Percentiles rank a stretch among this genome's conserved stretches.
Evolutionary conservation across 768 basidiomycete species (phyloP).

Genomic region (Strobilomyces confusus): DNA sequence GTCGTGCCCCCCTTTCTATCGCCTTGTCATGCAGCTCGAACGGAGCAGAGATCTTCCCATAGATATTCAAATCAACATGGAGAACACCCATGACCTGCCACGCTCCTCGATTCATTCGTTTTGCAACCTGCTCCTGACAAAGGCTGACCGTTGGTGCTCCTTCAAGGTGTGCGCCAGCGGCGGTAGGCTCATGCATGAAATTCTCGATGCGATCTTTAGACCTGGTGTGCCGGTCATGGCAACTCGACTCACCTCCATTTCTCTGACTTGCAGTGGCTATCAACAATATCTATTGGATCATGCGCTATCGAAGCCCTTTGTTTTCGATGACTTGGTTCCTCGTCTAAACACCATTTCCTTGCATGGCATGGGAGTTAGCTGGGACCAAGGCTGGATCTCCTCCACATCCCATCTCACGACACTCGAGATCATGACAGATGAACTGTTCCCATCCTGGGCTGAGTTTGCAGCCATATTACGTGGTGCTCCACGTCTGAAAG

Average conservation of each 20-base stretch:
- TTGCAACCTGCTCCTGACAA: no score
- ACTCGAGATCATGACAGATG: not conserved
- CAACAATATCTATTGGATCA: no score
- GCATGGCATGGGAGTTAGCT: no score
- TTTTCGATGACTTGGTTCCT: not conserved
- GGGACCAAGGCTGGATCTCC: no score
- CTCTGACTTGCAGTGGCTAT: not conserved
- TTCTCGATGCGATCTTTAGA: not conserved
- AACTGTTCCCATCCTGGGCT: not conserved
- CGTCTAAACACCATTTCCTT: no score
- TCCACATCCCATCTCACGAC: not conserved
- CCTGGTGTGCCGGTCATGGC: not conserved
- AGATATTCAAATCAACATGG: not conserved
- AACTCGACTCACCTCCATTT: not conserved
- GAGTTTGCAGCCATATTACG: no score
- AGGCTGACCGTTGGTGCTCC: no score
- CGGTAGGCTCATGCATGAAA: not conserved
- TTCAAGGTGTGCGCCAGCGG: no score
- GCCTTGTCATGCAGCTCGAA: not conserved
- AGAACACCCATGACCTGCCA: no score
- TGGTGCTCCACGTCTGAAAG: not conserved
- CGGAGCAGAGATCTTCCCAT: no score
- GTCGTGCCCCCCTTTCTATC: not conserved
- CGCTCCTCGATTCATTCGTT: no score
- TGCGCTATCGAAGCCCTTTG: not conserved